These are phyloP conservation scores for apple (Malus domestica) DNA, from an alignment of 306 rosid species.

Conservation along the genomic window DNA sequence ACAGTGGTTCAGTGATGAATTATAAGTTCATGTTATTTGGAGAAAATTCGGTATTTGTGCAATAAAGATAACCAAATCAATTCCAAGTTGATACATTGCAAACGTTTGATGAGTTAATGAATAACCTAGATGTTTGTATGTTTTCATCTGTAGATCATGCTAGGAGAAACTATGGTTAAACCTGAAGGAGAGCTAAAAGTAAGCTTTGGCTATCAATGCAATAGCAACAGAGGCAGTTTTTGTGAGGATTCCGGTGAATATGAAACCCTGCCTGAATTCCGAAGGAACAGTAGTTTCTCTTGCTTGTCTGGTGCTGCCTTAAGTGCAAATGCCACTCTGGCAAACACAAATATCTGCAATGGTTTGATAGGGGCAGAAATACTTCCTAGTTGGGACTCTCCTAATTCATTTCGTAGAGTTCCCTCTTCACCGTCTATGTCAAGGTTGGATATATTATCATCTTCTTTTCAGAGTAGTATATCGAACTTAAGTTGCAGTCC, in stretches of 20 bases:
- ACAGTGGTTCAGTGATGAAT: neutral
- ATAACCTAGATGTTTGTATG: constrained; percentile 7
- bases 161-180: constrained; percentile 41
- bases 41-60: neutral
- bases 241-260: constrained; percentile 27
- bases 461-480: constrained; percentile 72
- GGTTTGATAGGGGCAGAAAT: constrained; percentile 85
- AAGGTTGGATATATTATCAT: constrained; percentile 66
- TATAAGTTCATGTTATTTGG: neutral
- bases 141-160: constrained; percentile 17
- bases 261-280: constrained; percentile 43
- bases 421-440: constrained; percentile 72
- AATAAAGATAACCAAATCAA: neutral
- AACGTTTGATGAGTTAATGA: neutral
- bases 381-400: constrained; percentile 96
- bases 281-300: constrained; percentile 79
- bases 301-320: constrained; percentile 98
- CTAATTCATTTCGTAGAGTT: constrained; percentile 78
- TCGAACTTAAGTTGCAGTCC: constrained; percentile 88
- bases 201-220: constrained; percentile 96
- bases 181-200: constrained; percentile 76
- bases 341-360: constrained; percentile 92
- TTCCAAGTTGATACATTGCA: neutral
- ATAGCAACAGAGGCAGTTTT: constrained; percentile 32
- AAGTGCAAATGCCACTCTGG: constrained; percentile 92